These are phyloP conservation scores for Torulaspora maleeae DNA, from an alignment of 805 yeast genomes.

Conservation along the genomic window DNA sequence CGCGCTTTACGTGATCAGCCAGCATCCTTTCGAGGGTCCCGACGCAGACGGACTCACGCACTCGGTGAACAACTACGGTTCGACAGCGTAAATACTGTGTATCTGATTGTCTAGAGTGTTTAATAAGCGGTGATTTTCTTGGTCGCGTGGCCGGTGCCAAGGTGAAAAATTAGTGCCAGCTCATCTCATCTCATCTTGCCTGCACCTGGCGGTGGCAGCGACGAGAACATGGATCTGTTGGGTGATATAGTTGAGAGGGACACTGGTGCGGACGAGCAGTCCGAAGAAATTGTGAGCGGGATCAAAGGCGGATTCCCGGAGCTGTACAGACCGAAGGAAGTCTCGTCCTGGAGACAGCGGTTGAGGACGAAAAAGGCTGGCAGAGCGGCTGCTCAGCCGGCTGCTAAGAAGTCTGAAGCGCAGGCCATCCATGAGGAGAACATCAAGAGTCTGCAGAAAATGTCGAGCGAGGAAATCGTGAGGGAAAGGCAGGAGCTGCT, in stretches of 20 bases:
- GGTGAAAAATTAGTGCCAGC: background rate
- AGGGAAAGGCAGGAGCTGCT: constrained; percentile 63
- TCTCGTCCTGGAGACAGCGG: constrained; percentile 49
- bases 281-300: background rate
- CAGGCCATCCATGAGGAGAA: constrained; percentile 78
- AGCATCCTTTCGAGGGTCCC: constrained; percentile 43
- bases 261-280: constrained; percentile 21
- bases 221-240: constrained; percentile 53
- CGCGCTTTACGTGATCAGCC: constrained; percentile 58
- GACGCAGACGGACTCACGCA: constrained; percentile 10
- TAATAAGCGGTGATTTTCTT: background rate
- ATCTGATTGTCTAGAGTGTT: too few species aligned
- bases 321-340: constrained; percentile 36
- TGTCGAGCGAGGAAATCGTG: constrained; percentile 63
- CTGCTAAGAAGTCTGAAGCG: constrained; percentile 47
- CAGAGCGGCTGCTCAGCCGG: background rate
- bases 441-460: constrained; percentile 50
- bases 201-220: background rate
- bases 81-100: constrained; percentile 8
- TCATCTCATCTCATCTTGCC: background rate
- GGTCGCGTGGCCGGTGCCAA: background rate
- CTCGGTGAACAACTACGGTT: constrained; percentile 15
- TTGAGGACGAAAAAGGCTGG: constrained; percentile 14
- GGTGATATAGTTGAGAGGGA: constrained; percentile 72
- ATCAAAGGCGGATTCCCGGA: constrained; percentile 32